Conservation (phyloP, 495 filamentous ascomycete genomes). For the Cenococcum geophilum region DNA sequence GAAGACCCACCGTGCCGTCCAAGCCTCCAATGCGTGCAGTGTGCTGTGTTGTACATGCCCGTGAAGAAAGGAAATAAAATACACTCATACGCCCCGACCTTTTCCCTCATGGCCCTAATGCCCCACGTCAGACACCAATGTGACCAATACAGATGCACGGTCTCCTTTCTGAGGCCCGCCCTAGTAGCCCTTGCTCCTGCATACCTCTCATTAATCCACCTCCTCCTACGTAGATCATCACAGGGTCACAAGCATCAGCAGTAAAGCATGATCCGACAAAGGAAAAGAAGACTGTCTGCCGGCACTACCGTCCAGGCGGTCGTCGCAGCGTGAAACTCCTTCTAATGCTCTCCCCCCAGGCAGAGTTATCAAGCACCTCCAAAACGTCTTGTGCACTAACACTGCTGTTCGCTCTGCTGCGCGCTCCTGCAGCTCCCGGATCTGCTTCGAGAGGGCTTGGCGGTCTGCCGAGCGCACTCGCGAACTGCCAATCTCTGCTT, state of each 20-base stretch:
- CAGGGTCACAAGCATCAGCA: neutral
- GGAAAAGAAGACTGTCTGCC: slow-evolving; percentile 26
- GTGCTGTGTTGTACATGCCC: slow-evolving; percentile 6
- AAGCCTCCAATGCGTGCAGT: slow-evolving; percentile 2
- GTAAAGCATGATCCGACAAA: slow-evolving; percentile 6
- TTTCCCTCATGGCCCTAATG: slow-evolving; percentile 4
- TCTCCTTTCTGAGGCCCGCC: slow-evolving; percentile 17
- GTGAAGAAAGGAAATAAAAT: neutral
- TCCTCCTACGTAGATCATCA: slow-evolving; percentile 5
- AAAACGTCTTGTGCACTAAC: slow-evolving; percentile 75
- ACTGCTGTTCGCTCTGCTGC: slow-evolving; percentile 55
- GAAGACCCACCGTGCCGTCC: neutral
- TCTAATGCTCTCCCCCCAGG: slow-evolving; percentile 87
- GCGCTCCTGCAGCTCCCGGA: slow-evolving; percentile 23
- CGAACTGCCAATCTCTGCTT: slow-evolving; percentile 36
- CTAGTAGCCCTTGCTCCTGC: slow-evolving; percentile 2
- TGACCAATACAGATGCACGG: slow-evolving; percentile 11
- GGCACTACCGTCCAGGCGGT: slow-evolving; percentile 32
- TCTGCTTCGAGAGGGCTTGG: slow-evolving; percentile 34
- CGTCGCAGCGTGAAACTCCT: slow-evolving; percentile 76
- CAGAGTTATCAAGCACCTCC: slow-evolving; percentile 74
- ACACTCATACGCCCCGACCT: slow-evolving; percentile 3
- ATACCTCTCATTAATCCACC: neutral
- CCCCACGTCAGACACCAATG: slow-evolving; percentile 22
- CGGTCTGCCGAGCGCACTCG: slow-evolving; percentile 33